Base-by-base conservation (phyloP, 2,329 filamentous ascomycete species). In the Claviceps pazoutovae region DNA sequence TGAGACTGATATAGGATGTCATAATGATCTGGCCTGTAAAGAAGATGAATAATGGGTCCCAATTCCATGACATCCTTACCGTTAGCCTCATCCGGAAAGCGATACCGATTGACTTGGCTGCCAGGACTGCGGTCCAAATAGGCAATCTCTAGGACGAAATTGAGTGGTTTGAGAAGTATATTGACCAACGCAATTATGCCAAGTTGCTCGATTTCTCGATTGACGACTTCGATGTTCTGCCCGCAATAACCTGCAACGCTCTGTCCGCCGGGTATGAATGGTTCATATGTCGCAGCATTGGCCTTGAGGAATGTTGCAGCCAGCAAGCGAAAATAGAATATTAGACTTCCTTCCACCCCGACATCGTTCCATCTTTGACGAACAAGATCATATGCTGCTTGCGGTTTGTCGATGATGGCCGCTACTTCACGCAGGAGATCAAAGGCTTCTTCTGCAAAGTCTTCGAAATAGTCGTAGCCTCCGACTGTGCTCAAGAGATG, bases 191-290 rank as follows among this genome's bases (percentile, higher is more conserved):
- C 80, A 54, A 80, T 80, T 56, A 97, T 75, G 44, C 88, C 87
- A n/a, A 95, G 72, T 60, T 96, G 83, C 59, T 98, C 93, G 56
- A 97, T 95, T 69, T 97, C 91, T 49, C 82, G 80, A 58, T 83
- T 78, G 16, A 83, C 76, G 0, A 85, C 80, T 64, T 95, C 84
- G 56, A 97, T 82, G 54, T 76, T 78, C 14, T 77, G 74, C 41
- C 74, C 66, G 63, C 85, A 88, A 66, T 93, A 91, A 23, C 80
- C 73, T 14, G 80, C 75, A 38, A 93, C 71, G 48, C 73, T 72
- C 38, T 66, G 63, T n/a, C 68, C 72, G 50, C 80, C 78, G 5
- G 73, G 69, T 26, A 95, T 76, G 64, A 88, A 97, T 7, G 80
- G 79, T 58, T 82, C 74, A 62, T 89, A 96, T 37, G 78, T 73